Conservation (phyloP, 179 eudicot species). For the Drosera spatulata region DNA sequence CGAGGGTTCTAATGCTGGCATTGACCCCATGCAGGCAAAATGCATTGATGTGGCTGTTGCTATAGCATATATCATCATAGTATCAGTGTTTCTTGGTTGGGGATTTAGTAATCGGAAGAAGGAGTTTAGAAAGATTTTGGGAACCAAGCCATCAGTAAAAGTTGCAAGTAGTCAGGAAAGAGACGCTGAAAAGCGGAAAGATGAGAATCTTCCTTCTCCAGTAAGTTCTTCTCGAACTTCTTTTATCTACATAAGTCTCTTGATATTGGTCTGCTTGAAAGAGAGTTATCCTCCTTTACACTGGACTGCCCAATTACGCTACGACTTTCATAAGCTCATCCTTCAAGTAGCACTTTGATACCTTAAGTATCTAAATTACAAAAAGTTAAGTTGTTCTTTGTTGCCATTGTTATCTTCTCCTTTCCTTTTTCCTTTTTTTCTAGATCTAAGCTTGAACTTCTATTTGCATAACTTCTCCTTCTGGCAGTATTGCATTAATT, state of each 20-base stretch:
- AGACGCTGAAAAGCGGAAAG: constrained; percentile 42
- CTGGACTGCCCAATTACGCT: no score
- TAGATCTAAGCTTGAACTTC: not conserved
- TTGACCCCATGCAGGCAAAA: constrained; percentile 60
- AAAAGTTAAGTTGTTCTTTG: no score
- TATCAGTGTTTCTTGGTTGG: constrained; percentile 83
- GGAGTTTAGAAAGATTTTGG: constrained; percentile 34
- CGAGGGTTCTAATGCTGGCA: constrained; percentile 4
- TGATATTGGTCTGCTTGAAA: not conserved
- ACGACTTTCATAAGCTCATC: no score
- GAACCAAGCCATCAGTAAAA: constrained; percentile 60
- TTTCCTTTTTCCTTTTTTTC: no score
- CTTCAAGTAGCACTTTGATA: no score
- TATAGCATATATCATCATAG: constrained; percentile 52
- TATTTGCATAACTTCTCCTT: not conserved
- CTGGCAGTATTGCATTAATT: not conserved
- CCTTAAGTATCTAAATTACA: no score
- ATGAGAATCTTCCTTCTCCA: constrained; percentile 66
- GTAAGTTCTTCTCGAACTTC: constrained; percentile 19
- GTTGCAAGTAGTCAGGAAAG: constrained; percentile 29
- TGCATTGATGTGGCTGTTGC: constrained; percentile 77
- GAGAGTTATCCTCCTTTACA: no score
- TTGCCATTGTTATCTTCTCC: no score
- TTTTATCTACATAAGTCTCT: not conserved
- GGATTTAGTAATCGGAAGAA: constrained; percentile 58